Evolutionary conservation across 2,329 filamentous ascomycete genomes (phyloP).

Genomic region (Epichloe coenophiala): DNA sequence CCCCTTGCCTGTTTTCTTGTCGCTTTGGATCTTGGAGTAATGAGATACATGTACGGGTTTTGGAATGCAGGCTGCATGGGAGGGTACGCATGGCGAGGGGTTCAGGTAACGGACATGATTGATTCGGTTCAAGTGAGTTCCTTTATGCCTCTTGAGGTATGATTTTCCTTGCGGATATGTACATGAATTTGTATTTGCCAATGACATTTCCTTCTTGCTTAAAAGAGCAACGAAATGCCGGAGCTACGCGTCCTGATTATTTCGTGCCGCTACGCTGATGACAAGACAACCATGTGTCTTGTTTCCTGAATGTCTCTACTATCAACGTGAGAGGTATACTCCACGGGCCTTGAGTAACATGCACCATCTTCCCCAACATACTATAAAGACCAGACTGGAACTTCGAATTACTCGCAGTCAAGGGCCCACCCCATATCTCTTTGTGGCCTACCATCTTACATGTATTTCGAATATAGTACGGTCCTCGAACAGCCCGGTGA

Average conservation of each 20-base stretch:
- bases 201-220: neutral
- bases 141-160: neutral
- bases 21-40: neutral
- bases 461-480: slow-evolving; percentile 41
- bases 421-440: slow-evolving; percentile 20
- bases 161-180: neutral
- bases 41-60: neutral
- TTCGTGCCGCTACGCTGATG: too few relatives aligned
- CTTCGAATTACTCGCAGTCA: slow-evolving; percentile 20
- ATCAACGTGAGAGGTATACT: too few relatives aligned
- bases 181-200: neutral
- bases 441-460: slow-evolving; percentile 27
- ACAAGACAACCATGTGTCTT: too few relatives aligned
- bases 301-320: too few relatives aligned
- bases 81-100: neutral
- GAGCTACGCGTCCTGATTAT: too few relatives aligned
- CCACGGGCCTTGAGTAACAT: slow-evolving; percentile 23
- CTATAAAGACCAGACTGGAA: slow-evolving; percentile 13
- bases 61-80: neutral
- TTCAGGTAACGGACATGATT: neutral
- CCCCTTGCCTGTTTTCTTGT: neutral
- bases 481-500: slow-evolving; percentile 44
- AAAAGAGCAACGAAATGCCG: too few relatives aligned
- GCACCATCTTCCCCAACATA: slow-evolving; percentile 25
- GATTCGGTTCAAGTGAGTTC: neutral